Conservation (phyloP, 2,329 filamentous ascomycete genomes). For the Dactylella cylindrospora region DNA sequence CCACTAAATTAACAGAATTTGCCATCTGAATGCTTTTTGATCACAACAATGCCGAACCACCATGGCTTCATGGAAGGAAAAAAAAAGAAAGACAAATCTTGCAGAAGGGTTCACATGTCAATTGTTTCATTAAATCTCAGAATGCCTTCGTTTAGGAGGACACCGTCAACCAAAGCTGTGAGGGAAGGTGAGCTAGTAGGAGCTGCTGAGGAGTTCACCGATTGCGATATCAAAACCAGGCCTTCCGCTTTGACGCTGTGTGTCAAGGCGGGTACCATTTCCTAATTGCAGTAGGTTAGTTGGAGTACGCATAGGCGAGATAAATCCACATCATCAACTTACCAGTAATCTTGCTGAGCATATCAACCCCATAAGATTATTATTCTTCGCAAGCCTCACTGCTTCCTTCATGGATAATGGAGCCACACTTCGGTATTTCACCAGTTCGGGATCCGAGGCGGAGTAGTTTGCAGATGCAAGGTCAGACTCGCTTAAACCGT, state of each 20-base stretch:
- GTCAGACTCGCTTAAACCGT: conserved; percentile 69
- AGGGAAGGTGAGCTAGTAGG: conserved; percentile 58
- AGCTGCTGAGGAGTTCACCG: conserved; percentile 53
- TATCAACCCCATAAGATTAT: conserved; percentile 97
- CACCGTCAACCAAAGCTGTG: conserved; percentile 66
- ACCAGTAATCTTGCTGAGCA: conserved; percentile 85
- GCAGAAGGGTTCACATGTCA: conserved; percentile 60
- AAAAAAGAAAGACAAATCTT: conserved; percentile 19
- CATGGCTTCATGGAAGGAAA: neutral
- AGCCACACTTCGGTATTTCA: conserved; percentile 52
- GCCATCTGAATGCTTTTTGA: no score
- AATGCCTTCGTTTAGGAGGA: conserved; percentile 81
- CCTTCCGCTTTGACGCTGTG: conserved; percentile 94
- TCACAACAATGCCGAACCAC: neutral
- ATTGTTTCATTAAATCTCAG: conserved; percentile 91
- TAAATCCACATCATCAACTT: conserved; percentile 53
- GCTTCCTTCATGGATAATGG: conserved; percentile 88
- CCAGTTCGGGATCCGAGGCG: conserved; percentile 65
- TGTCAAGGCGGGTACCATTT: conserved; percentile 87
- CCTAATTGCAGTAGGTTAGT: conserved; percentile 58
- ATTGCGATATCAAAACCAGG: conserved; percentile 86
- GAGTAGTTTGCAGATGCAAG: conserved; percentile 53
- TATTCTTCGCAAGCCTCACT: conserved; percentile 86
- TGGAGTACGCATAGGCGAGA: neutral
- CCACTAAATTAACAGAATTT: no score